Conservation (phyloP, 345 rosid genomes). For the Diplotaxis tenuifolia region DNA sequence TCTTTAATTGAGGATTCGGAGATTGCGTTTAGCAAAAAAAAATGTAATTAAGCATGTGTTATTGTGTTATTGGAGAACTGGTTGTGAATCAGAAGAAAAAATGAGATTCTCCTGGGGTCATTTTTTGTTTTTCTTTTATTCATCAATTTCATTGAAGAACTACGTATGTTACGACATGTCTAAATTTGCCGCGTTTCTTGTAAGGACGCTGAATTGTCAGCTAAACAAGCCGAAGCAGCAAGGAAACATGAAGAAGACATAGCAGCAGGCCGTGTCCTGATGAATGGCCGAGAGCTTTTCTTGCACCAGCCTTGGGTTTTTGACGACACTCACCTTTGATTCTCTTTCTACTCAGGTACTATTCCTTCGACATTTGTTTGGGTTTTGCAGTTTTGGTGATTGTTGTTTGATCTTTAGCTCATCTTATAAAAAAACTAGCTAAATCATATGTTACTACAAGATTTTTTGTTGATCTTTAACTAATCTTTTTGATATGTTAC, state of each 20-base stretch:
- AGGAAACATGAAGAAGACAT: conserved; percentile 81
- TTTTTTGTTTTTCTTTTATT: too few species aligned
- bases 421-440: too few species aligned
- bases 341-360: conserved; percentile 13
- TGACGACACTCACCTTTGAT: conserved; percentile 60
- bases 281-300: conserved; percentile 94
- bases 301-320: conserved; percentile 77
- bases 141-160: too few species aligned
- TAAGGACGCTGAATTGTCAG: conserved; percentile 66
- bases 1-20: background rate
- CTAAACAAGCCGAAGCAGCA: conserved; percentile 68
- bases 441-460: too few species aligned
- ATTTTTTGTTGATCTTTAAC: background rate
- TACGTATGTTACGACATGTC: too few species aligned
- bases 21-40: background rate
- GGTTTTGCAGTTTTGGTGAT: too few species aligned
- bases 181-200: too few species aligned
- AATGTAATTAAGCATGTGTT: background rate
- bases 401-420: too few species aligned
- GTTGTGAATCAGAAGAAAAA: background rate
- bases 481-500: background rate
- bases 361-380: too few species aligned
- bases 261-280: conserved; percentile 65
- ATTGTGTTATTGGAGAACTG: background rate
- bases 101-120: too few species aligned